Percentiles rank a stretch among this genome's conserved stretches.
phyloP scores from a whole-genome alignment of 257 asterid genomes.

The Salvia rosmarinus region DNA sequence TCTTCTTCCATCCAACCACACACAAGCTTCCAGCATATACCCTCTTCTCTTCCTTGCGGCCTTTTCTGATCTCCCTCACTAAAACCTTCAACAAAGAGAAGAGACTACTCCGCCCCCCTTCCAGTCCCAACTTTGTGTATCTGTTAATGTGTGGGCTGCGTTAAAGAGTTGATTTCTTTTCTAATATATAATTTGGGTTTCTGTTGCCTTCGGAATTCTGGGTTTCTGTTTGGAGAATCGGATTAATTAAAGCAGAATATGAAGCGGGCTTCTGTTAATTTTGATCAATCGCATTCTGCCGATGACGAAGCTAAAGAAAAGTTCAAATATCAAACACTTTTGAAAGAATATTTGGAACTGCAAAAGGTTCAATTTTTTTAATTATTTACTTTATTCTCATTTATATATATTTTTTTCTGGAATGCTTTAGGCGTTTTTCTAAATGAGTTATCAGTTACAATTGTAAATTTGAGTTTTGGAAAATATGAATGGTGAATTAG shows the following conservation, averaged over 20 bases:
- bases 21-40: conserved; percentile 39
- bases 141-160: background rate
- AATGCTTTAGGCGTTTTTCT: background rate
- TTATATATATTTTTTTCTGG: background rate
- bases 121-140: background rate
- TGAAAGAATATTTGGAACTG: conserved; percentile 52
- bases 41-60: conserved; percentile 27
- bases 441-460: background rate
- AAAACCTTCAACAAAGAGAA: conserved; percentile 6
- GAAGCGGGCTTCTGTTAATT: conserved; percentile 50
- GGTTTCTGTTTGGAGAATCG: conserved; percentile 13
- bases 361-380: conserved; percentile 51
- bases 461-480: background rate
- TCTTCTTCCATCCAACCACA: conserved; percentile 53
- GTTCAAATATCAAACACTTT: conserved; percentile 48
- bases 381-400: background rate
- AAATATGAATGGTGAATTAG: background rate
- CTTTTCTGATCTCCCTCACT: conserved; percentile 26
- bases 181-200: conserved; percentile 22
- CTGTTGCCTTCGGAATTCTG: conserved; percentile 14
- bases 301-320: conserved; percentile 40
- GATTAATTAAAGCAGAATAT: conserved; percentile 31
- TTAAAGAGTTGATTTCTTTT: conserved; percentile 13
- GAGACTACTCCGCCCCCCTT: background rate
- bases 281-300: conserved; percentile 34